Conservation (phyloP, 371 early-diverging fungal species). For the Zopfochytrium polystomum region DNA sequence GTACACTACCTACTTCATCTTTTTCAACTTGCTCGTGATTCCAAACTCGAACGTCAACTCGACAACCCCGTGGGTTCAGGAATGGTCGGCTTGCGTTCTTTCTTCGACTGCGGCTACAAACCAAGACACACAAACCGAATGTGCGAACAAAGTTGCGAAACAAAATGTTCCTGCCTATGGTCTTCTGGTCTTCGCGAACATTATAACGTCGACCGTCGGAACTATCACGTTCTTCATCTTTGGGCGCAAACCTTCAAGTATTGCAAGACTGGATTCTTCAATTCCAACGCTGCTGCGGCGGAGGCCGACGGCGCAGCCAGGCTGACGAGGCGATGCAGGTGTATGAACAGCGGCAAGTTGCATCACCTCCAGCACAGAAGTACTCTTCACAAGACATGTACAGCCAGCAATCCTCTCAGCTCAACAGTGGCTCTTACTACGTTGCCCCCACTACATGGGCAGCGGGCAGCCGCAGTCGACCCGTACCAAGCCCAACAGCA, state of each 20-base stretch:
- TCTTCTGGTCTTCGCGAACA: conserved; percentile 59
- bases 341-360: too few species aligned
- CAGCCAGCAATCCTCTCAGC: too few species aligned
- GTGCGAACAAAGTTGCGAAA: conserved; percentile 30
- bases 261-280: neutral
- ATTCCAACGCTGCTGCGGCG: too few species aligned
- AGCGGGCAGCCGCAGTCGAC: too few species aligned
- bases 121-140: conserved; percentile 41
- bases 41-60: conserved; percentile 15
- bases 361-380: too few species aligned
- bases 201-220: conserved; percentile 57
- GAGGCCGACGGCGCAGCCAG: too few species aligned
- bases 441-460: too few species aligned
- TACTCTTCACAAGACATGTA: too few species aligned
- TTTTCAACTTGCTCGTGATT: conserved; percentile 52
- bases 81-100: conserved; percentile 54
- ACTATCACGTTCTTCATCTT: conserved; percentile 58
- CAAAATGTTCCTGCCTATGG: conserved; percentile 53
- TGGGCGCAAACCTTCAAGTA: conserved; percentile 21
- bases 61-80: conserved; percentile 22
- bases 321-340: too few species aligned
- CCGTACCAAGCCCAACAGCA: too few species aligned
- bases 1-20: conserved; percentile 24
- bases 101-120: conserved; percentile 12
- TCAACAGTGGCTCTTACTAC: too few species aligned